These are phyloP conservation scores for Oryza rufipogon DNA, from an alignment of 176 grass and related monocot genomes.

Conservation along the genomic window DNA sequence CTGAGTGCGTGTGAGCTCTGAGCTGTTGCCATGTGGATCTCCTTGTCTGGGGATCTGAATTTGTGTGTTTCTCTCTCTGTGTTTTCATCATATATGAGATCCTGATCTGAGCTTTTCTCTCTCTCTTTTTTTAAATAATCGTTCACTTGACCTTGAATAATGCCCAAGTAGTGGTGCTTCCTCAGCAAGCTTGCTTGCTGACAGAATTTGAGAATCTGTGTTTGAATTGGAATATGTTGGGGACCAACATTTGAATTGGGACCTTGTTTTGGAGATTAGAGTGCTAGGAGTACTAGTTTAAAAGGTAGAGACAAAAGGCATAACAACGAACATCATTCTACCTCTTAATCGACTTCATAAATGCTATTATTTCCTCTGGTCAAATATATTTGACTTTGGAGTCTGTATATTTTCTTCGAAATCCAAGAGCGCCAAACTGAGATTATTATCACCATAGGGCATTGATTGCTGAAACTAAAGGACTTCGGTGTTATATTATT, in stretches of 20 bases:
- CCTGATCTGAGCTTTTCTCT: conserved; percentile 19
- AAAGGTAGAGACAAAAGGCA: neutral
- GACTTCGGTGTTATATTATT: no score
- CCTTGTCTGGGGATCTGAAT: conserved; percentile 25
- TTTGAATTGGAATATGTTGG: neutral
- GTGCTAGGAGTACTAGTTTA: neutral
- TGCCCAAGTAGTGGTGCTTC: conserved; percentile 18
- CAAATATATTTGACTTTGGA: neutral
- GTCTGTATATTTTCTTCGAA: no score
- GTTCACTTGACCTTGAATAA: conserved; percentile 9
- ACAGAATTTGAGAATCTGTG: neutral
- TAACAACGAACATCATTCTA: neutral
- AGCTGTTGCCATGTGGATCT: conserved; percentile 54
- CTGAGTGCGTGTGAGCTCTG: conserved; percentile 22
- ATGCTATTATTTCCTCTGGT: neutral
- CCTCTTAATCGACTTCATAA: neutral
- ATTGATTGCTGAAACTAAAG: neutral
- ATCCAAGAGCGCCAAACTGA: neutral
- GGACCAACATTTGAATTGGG: neutral
- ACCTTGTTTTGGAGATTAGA: neutral
- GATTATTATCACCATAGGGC: neutral
- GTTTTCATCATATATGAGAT: neutral
- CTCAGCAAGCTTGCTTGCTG: neutral
- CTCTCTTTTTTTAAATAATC: neutral
- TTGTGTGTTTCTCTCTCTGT: neutral